These are phyloP conservation scores for Hymenoscyphus infarciens DNA, from an alignment of 2,329 filamentous ascomycete species.

Conservation along the genomic window DNA sequence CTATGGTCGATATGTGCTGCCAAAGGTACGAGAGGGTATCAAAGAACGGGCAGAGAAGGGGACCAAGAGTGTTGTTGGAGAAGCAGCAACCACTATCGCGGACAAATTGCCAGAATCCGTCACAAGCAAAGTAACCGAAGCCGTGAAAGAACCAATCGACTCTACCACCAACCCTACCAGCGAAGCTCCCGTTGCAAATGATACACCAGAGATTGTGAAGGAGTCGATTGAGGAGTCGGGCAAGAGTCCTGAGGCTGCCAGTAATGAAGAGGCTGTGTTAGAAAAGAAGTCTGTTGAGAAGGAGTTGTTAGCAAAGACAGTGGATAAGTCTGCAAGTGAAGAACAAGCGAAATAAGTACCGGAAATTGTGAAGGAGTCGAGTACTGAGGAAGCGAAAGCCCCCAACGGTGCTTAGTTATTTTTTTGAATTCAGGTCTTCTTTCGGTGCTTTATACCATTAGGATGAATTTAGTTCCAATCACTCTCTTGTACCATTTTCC, in stretches of 20 bases:
- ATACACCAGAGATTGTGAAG: conserved; percentile 55
- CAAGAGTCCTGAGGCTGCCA: conserved; percentile 66
- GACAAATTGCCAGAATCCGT: neutral
- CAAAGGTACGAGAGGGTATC: conserved; percentile 43
- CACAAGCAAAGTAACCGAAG: conserved; percentile 39
- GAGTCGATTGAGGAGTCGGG: conserved; percentile 56
- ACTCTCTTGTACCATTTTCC: neutral
- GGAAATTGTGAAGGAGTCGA: neutral
- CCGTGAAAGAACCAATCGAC: conserved; percentile 51
- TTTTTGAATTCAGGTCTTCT: neutral
- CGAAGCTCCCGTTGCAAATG: conserved; percentile 37
- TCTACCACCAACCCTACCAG: conserved; percentile 38
- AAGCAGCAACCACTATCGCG: conserved; percentile 35
- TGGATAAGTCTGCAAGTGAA: conserved; percentile 45
- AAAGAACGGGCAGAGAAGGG: conserved; percentile 17
- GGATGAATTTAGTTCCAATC: too few relatives aligned
- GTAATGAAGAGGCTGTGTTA: conserved; percentile 63
- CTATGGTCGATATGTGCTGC: conserved; percentile 54
- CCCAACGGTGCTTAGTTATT: neutral
- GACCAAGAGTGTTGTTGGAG: neutral
- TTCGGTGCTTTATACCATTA: too few relatives aligned
- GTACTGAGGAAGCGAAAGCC: neutral
- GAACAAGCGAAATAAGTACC: neutral
- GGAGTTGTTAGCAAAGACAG: conserved; percentile 60
- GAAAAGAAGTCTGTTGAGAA: conserved; percentile 74